Conservation (phyloP, 257 asterid genomes). For the Lantana camara region DNA sequence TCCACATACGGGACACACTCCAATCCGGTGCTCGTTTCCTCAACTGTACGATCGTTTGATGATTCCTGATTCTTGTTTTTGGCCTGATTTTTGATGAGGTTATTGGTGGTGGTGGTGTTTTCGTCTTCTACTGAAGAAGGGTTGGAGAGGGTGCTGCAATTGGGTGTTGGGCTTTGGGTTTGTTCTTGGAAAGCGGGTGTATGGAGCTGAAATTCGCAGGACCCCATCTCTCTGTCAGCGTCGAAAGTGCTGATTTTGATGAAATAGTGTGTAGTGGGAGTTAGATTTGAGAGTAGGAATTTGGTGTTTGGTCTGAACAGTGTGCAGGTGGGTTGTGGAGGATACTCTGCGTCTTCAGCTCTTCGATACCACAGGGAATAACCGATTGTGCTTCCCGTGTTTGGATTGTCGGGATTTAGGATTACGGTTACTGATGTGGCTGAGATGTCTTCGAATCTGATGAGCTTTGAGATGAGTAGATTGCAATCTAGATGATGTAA, state of each 20-base stretch:
- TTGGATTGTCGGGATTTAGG: slow-evolving; percentile 34
- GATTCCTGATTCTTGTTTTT: slow-evolving; percentile 42
- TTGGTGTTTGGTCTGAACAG: slow-evolving; percentile 53
- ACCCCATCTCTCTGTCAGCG: slow-evolving; percentile 49
- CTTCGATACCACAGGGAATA: slow-evolving; percentile 69
- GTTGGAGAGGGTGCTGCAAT: slow-evolving; percentile 80
- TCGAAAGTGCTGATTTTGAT: slow-evolving; percentile 58
- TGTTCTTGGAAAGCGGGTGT: slow-evolving; percentile 43
- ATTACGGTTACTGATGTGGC: slow-evolving; percentile 42
- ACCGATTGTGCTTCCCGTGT: slow-evolving; percentile 25
- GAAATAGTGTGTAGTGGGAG: slow-evolving; percentile 56
- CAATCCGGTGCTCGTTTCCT: slow-evolving; percentile 51
- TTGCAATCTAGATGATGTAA: slow-evolving; percentile 42
- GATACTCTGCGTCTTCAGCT: slow-evolving; percentile 56
- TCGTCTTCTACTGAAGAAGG: slow-evolving; percentile 88
- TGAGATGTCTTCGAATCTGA: slow-evolving; percentile 57
- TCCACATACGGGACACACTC: slow-evolving; percentile 54
- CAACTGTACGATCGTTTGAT: slow-evolving; percentile 36
- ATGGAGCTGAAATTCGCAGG: slow-evolving; percentile 46
- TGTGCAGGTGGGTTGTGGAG: slow-evolving; percentile 62
- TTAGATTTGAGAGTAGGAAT: slow-evolving; percentile 56
- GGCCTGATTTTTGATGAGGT: slow-evolving; percentile 35
- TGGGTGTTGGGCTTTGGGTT: slow-evolving; percentile 62
- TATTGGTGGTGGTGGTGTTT: slow-evolving; percentile 54
- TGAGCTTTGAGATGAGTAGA: slow-evolving; percentile 45